These are phyloP conservation scores for Elasticomyces elasticus DNA, from an alignment of 495 filamentous ascomycete species.

Conservation along the genomic window DNA sequence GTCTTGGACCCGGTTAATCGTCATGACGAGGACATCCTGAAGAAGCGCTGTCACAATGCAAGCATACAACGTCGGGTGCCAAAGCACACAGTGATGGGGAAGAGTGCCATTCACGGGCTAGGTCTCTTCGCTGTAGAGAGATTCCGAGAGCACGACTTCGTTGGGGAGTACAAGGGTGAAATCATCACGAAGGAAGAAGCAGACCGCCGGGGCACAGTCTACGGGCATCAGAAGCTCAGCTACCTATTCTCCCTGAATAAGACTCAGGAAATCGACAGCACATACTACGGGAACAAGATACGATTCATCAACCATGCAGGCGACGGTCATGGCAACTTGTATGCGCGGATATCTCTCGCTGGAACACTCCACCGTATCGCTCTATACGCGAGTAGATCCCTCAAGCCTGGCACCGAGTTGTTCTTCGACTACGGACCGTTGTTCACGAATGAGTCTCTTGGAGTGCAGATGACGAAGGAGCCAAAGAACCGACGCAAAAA, in stretches of 20 bases:
- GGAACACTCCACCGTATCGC: conserved; percentile 60
- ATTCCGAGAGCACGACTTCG: conserved; percentile 47
- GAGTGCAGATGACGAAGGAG: not conserved
- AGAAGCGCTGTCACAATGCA: conserved; percentile 51
- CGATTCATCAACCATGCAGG: conserved; percentile 63
- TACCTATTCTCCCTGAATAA: conserved; percentile 56
- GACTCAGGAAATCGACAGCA: conserved; percentile 39
- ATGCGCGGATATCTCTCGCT: conserved; percentile 50
- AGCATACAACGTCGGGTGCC: conserved; percentile 49
- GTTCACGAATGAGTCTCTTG: conserved; percentile 14
- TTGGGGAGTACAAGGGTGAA: conserved; percentile 68
- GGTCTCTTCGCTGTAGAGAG: conserved; percentile 56
- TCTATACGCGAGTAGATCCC: conserved; percentile 49
- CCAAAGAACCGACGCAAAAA: not conserved
- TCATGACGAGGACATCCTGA: conserved; percentile 41
- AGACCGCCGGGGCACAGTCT: conserved; percentile 54
- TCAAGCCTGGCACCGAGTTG: conserved; percentile 55
- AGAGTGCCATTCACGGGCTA: conserved; percentile 51
- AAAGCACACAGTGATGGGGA: conserved; percentile 52
- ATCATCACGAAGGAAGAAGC: conserved; percentile 54
- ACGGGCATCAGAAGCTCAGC: conserved; percentile 48
- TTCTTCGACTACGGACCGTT: conserved; percentile 52
- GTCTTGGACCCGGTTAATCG: conserved; percentile 51
- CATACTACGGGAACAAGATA: conserved; percentile 40
- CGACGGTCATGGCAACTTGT: conserved; percentile 39